A percentile compares a stretch with the other conserved stretches of the same genome.
Evolutionary conservation across 1,284 basidiomycete genomes (phyloP).

Genomic region (Microbotryum scabiosae): DNA sequence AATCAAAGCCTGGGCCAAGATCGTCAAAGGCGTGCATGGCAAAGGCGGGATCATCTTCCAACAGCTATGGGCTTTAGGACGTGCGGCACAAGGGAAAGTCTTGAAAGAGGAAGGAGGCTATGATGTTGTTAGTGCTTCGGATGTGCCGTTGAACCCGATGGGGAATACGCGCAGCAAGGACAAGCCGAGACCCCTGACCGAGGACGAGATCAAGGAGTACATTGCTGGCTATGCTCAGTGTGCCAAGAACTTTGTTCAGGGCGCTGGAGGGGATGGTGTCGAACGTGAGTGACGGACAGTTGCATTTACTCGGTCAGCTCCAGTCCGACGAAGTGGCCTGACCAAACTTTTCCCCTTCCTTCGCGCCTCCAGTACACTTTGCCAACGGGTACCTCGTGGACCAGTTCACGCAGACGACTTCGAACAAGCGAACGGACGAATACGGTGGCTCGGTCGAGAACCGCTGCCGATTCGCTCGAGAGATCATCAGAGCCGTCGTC

Average conservation of each 20-base stretch:
- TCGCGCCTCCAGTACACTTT: conserved; percentile 33
- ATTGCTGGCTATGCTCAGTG: conserved; percentile 47
- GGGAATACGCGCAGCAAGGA: conserved; percentile 13
- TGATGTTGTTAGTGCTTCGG: conserved; percentile 43
- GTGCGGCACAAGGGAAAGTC: conserved; percentile 39
- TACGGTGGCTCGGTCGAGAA: conserved; percentile 56
- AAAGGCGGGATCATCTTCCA: conserved; percentile 46
- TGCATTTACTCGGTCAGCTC: conserved; percentile 43
- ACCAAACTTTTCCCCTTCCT: conserved; percentile 42
- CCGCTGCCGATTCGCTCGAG: conserved; percentile 48
- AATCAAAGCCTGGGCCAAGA: conserved; percentile 47
- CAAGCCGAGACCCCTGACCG: conserved; percentile 29
- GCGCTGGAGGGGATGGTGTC: conserved; percentile 59
- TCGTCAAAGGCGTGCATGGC: conserved; percentile 44
- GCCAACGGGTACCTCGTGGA: conserved; percentile 48
- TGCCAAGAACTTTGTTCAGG: conserved; percentile 48
- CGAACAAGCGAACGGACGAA: conserved; percentile 52
- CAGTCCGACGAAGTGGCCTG: conserved; percentile 36
- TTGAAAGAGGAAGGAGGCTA: conserved; percentile 33
- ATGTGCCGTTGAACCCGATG: conserved; percentile 36
- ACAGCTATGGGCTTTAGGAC: conserved; percentile 50
- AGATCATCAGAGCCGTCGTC: conserved; percentile 47
- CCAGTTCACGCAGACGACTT: conserved; percentile 49
- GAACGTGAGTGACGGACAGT: conserved; percentile 47
- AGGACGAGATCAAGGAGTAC: conserved; percentile 39